Conservation (phyloP, 2,329 filamentous ascomycete species). For the Keithomyces neogunnii region DNA sequence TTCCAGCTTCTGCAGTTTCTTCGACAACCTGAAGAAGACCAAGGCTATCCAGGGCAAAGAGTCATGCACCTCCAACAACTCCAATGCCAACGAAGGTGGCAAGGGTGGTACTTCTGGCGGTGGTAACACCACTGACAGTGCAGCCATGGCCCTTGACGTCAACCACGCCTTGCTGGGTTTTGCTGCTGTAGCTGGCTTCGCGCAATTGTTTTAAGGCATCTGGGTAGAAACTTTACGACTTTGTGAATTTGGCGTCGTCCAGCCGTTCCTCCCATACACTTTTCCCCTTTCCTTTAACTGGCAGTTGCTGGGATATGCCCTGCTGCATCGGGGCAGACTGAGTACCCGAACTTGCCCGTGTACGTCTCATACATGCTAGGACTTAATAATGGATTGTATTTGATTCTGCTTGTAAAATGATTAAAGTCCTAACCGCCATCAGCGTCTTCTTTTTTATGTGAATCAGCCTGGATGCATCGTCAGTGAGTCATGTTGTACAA, state of each 20-base stretch:
- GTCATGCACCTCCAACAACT: conserved; percentile 42
- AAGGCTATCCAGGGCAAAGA: conserved; percentile 33
- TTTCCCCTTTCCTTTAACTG: conserved; percentile 24
- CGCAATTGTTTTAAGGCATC: conserved; percentile 41
- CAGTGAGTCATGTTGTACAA: neutral
- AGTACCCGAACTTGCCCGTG: conserved; percentile 13
- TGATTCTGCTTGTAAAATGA: conserved; percentile 11
- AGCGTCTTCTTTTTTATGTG: neutral
- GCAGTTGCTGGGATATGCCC: conserved; percentile 25
- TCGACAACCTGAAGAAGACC: conserved; percentile 31
- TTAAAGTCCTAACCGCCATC: neutral
- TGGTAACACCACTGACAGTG: conserved; percentile 25
- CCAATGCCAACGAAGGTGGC: conserved; percentile 40
- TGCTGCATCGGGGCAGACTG: conserved; percentile 15
- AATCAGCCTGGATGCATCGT: neutral
- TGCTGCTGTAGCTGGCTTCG: conserved; percentile 36
- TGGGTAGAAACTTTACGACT: conserved; percentile 16
- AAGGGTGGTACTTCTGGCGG: conserved; percentile 20
- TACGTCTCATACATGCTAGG: conserved; percentile 25
- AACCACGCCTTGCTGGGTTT: conserved; percentile 40
- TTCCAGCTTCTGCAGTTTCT: conserved; percentile 42
- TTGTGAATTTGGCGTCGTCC: conserved; percentile 27
- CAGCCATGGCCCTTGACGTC: conserved; percentile 35
- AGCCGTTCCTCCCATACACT: conserved; percentile 23
- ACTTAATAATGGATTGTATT: conserved; percentile 37